phyloP scores from a whole-genome alignment of 2,329 filamentous ascomycete genomes.

The Scolecobasidium constrictum region DNA sequence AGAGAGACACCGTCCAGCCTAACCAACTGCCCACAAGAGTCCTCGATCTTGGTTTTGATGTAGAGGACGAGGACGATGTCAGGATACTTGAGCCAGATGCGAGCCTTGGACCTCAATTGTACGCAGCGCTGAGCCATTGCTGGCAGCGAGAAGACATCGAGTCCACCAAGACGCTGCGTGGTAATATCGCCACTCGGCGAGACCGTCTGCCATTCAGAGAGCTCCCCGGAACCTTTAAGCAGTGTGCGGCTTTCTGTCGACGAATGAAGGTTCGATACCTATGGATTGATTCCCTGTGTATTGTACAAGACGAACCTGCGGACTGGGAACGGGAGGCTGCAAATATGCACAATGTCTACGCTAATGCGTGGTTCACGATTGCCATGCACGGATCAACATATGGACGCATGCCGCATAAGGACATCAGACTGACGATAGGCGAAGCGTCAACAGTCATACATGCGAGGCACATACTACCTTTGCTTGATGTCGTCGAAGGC shows the following conservation, averaged over 20 bases:
- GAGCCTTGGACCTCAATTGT: background rate
- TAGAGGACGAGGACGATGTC: no score
- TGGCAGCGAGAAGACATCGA: background rate
- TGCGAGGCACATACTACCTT: no score
- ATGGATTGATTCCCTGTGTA: slow-evolving; percentile 14
- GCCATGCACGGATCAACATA: background rate
- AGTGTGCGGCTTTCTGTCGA: no score
- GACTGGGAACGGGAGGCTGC: slow-evolving; percentile 11
- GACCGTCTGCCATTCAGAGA: background rate
- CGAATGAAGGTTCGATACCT: slow-evolving; percentile 8
- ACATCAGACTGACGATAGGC: no score
- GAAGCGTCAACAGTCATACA: no score
- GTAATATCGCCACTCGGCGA: no score
- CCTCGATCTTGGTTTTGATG: background rate
- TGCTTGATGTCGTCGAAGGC: no score
- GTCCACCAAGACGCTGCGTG: background rate
- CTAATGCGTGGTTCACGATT: no score
- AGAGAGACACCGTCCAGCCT: background rate
- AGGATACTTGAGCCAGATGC: background rate
- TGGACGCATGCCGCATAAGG: no score
- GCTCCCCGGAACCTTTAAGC: background rate
- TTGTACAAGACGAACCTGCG: slow-evolving; percentile 12
- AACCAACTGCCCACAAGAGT: background rate
- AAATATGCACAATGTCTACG: slow-evolving; percentile 13
- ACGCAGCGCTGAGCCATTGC: background rate